These are phyloP conservation scores for Xanthoparmelia taractica DNA, from an alignment of 495 filamentous ascomycete genomes.

Conservation along the genomic window DNA sequence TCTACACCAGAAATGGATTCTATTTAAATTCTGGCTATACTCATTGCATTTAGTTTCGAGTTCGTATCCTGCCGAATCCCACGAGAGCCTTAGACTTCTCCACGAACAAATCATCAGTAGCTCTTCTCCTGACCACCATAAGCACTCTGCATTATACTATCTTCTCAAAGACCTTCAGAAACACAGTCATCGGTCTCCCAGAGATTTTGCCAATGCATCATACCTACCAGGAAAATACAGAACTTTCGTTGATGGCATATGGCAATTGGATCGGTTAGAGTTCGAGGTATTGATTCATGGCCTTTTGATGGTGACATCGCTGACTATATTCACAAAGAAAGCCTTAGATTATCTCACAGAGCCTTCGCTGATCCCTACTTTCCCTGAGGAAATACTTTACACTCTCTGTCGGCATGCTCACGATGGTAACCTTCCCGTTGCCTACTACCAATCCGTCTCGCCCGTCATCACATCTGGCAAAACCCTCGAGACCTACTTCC, in stretches of 20 bases:
- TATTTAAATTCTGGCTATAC: neutral
- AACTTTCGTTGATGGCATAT: slow-evolving; percentile 72
- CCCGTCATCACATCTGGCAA: slow-evolving; percentile 54
- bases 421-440: slow-evolving; percentile 59
- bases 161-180: slow-evolving; percentile 65
- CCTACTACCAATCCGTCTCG: slow-evolving; percentile 66
- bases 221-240: slow-evolving; percentile 61
- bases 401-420: slow-evolving; percentile 55
- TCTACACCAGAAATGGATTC: neutral
- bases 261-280: slow-evolving; percentile 64
- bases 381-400: slow-evolving; percentile 70
- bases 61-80: slow-evolving; percentile 62
- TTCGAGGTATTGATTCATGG: slow-evolving; percentile 45
- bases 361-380: slow-evolving; percentile 67
- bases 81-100: slow-evolving; percentile 54
- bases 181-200: slow-evolving; percentile 39
- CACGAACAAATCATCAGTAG: slow-evolving; percentile 55
- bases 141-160: slow-evolving; percentile 73
- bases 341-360: slow-evolving; percentile 67
- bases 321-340: slow-evolving; percentile 36
- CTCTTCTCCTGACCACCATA: slow-evolving; percentile 57
- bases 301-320: slow-evolving; percentile 11
- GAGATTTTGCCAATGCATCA: slow-evolving; percentile 46
- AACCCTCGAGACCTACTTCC: slow-evolving; percentile 56
- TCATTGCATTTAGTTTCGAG: slow-evolving; percentile 41